phyloP scores from a whole-genome alignment of 129 eudicot species.

The Tanacetum coccineum region DNA sequence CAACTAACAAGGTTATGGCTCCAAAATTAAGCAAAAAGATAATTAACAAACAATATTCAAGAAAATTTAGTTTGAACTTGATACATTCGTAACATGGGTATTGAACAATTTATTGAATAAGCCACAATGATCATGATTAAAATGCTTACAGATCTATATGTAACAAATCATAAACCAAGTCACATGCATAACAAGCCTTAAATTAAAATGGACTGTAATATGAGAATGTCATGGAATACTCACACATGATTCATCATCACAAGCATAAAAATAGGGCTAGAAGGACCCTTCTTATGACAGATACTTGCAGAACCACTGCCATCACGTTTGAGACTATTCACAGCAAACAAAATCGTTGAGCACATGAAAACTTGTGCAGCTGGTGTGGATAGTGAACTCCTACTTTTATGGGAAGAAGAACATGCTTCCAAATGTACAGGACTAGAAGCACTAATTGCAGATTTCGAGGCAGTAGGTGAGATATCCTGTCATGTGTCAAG shows the following conservation, averaged over 20 bases:
- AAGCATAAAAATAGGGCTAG: constrained; percentile 32
- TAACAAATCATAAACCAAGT: constrained; percentile 2
- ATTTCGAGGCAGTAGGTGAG: constrained; percentile 45
- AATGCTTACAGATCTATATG: background rate
- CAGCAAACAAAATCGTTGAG: constrained; percentile 20
- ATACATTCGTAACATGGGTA: background rate
- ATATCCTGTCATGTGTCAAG: constrained; percentile 41
- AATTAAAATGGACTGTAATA: constrained; percentile 1
- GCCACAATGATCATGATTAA: background rate
- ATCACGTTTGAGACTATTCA: constrained; percentile 14
- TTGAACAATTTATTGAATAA: background rate
- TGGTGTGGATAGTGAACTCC: constrained; percentile 29
- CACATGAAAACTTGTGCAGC: constrained; percentile 33
- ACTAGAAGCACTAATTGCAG: constrained; percentile 39
- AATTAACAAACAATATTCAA: constrained; percentile 4
- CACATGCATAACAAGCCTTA: constrained; percentile 3
- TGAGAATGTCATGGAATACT: constrained; percentile 30
- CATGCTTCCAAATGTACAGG: constrained; percentile 59
- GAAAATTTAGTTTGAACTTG: background rate
- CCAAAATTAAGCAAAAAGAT: constrained; percentile 9
- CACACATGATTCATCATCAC: constrained; percentile 50
- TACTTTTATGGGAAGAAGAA: constrained; percentile 49
- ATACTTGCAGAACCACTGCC: constrained; percentile 32
- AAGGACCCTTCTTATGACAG: constrained; percentile 29
- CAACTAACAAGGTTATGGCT: constrained; percentile 3